phyloP scores from a whole-genome alignment of 768 basidiomycete genomes.

The Kwoniella pini region DNA sequence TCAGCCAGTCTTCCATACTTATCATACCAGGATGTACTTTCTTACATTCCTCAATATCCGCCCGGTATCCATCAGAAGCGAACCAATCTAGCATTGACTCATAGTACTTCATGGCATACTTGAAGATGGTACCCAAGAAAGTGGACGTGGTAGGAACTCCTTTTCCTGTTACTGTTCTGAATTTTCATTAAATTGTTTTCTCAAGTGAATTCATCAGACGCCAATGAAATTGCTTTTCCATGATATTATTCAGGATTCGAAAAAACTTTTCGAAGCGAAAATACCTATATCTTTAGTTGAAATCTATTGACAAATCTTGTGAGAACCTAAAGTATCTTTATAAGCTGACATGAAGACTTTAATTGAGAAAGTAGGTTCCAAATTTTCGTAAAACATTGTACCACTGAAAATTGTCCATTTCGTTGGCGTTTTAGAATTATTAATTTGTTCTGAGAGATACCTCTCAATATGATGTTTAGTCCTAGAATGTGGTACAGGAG shows the following conservation, averaged over 20 bases:
- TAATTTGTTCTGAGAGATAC: background rate
- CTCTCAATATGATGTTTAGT: conserved; percentile 11
- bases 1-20: conserved; percentile 10
- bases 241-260: background rate
- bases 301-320: conserved; percentile 1
- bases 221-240: conserved; percentile 4
- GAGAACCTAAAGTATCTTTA: background rate
- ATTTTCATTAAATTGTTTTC: background rate
- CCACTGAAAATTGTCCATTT: conserved; percentile 9
- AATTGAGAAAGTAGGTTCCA: background rate
- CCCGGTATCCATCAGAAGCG: conserved; percentile 7
- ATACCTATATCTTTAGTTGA: conserved; percentile 5
- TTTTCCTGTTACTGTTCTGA: conserved; percentile 8
- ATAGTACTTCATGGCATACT: background rate
- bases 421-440: background rate
- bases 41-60: conserved; percentile 2
- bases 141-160: background rate
- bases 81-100: conserved; percentile 19
- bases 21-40: conserved; percentile 12
- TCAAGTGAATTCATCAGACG: conserved; percentile 9
- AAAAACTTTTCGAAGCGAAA: conserved; percentile 11
- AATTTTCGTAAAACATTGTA: conserved; percentile 4
- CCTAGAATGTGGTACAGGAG: conserved; percentile 11
- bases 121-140: background rate
- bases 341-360: conserved; percentile 9